Conservation (phyloP, 805 yeast species). For the Ogataea methylovora region DNA sequence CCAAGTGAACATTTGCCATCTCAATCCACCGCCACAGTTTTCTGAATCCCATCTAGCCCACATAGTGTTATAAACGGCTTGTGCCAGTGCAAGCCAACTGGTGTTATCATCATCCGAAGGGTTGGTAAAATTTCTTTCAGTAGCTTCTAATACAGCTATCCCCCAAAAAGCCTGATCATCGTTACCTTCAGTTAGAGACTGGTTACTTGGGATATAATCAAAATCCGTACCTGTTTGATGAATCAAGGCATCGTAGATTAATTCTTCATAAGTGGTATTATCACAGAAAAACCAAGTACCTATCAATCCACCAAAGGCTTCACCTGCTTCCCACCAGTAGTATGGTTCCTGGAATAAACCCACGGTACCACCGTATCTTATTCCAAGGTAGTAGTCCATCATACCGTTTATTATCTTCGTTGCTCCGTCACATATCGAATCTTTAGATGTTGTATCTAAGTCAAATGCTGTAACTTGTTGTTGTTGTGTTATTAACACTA, state of each 20-base stretch:
- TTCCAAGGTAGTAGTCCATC: slow-evolving; percentile 75
- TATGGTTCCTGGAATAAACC: slow-evolving; percentile 72
- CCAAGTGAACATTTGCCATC: slow-evolving; percentile 92
- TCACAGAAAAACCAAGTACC: slow-evolving; percentile 69
- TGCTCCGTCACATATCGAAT: slow-evolving; percentile 39
- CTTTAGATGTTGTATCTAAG: slow-evolving; percentile 13
- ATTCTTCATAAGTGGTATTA: slow-evolving; percentile 52
- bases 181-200: slow-evolving; percentile 80
- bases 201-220: slow-evolving; percentile 76
- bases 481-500: background rate
- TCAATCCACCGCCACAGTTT: slow-evolving; percentile 66
- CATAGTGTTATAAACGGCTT: slow-evolving; percentile 86
- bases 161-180: slow-evolving; percentile 97
- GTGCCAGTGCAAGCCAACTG: slow-evolving; percentile 68
- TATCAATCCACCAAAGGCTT: slow-evolving; percentile 59
- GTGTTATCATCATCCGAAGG: slow-evolving; percentile 28
- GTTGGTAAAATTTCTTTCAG: slow-evolving; percentile 75
- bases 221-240: slow-evolving; percentile 58
- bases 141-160: slow-evolving; percentile 74
- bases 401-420: slow-evolving; percentile 60
- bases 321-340: slow-evolving; percentile 94
- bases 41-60: slow-evolving; percentile 65
- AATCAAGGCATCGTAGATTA: slow-evolving; percentile 52
- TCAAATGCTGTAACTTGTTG: background rate
- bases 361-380: slow-evolving; percentile 53